Evolutionary conservation across 2,329 filamentous ascomycete species (phyloP).

Genomic region (Falciphora oryzae): DNA sequence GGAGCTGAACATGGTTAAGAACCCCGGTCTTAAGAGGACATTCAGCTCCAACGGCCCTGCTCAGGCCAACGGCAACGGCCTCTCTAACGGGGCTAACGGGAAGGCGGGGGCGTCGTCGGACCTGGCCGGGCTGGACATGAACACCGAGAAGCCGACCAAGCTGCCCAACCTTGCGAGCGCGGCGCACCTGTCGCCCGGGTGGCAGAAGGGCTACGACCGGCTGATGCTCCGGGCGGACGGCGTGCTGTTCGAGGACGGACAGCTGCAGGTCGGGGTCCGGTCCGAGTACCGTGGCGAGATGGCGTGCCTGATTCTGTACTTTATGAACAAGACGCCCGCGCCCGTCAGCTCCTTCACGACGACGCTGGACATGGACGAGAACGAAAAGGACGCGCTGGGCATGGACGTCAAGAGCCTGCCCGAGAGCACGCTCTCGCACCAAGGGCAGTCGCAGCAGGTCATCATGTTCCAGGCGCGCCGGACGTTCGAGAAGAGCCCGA

Average conservation of each 20-base stretch:
- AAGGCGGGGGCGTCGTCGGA: slow-evolving; percentile 42
- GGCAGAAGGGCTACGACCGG: slow-evolving; percentile 84
- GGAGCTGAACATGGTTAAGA: slow-evolving; percentile 76
- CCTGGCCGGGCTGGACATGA: slow-evolving; percentile 78
- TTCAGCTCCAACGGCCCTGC: slow-evolving; percentile 57
- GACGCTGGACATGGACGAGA: slow-evolving; percentile 74
- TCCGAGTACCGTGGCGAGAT: slow-evolving; percentile 95
- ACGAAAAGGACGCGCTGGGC: slow-evolving; percentile 61
- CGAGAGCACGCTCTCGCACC: slow-evolving; percentile 70
- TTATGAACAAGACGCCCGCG: slow-evolving; percentile 86
- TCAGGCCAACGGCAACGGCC: slow-evolving; percentile 40
- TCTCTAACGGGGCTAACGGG: slow-evolving; percentile 40
- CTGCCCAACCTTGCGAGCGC: slow-evolving; percentile 85
- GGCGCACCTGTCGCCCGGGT: slow-evolving; percentile 87
- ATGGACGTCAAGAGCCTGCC: slow-evolving; percentile 86
- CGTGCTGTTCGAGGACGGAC: slow-evolving; percentile 88
- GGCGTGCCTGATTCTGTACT: slow-evolving; percentile 92
- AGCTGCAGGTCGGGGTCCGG: slow-evolving; percentile 85
- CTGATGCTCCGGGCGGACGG: slow-evolving; percentile 77
- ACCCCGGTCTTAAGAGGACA: slow-evolving; percentile 75
- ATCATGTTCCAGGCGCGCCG: slow-evolving; percentile 87
- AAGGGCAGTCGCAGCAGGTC: slow-evolving; percentile 82
- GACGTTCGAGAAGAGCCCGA: slow-evolving; percentile 78
- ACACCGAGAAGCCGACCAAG: slow-evolving; percentile 53
- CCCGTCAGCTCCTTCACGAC: slow-evolving; percentile 89